Conservation (phyloP, 2,329 filamentous ascomycete species). For the Claviceps spartinae region DNA sequence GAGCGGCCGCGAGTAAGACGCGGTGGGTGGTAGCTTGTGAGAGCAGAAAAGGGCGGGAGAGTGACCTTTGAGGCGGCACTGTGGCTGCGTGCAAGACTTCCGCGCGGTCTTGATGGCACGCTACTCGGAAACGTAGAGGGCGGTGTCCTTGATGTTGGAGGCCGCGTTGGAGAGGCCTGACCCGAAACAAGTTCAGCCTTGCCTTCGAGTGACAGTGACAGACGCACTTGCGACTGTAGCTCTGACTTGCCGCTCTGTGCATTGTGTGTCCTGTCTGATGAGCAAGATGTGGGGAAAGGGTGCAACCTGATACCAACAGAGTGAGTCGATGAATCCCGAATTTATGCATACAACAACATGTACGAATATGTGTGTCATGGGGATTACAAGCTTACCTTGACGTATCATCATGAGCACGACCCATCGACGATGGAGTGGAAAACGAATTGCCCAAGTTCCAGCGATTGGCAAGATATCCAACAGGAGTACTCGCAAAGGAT, state of each 20-base stretch:
- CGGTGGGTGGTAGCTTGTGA: constrained; percentile 40
- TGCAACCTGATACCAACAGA: constrained; percentile 21
- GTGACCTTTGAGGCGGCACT: constrained; percentile 50
- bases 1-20: constrained; percentile 58
- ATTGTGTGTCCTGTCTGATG: constrained; percentile 27
- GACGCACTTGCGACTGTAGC: constrained; percentile 46
- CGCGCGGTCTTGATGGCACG: constrained; percentile 31
- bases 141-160: constrained; percentile 34
- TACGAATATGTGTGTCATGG: too few species aligned
- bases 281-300: constrained; percentile 28
- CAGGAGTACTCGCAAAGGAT: constrained; percentile 26
- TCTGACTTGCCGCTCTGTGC: constrained; percentile 19
- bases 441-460: constrained; percentile 42
- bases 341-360: too few species aligned
- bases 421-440: constrained; percentile 31
- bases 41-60: constrained; percentile 40
- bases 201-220: constrained; percentile 77
- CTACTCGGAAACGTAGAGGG: constrained; percentile 30
- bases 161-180: constrained; percentile 48
- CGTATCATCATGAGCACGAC: constrained; percentile 27
- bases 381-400: constrained; percentile 23
- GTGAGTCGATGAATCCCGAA: too few species aligned
- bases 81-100: constrained; percentile 52
- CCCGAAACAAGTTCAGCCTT: constrained; percentile 74
- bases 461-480: constrained; percentile 41